Conservation (phyloP, 768 basidiomycete genomes). For the Goffeauzyma gilvescens region DNA sequence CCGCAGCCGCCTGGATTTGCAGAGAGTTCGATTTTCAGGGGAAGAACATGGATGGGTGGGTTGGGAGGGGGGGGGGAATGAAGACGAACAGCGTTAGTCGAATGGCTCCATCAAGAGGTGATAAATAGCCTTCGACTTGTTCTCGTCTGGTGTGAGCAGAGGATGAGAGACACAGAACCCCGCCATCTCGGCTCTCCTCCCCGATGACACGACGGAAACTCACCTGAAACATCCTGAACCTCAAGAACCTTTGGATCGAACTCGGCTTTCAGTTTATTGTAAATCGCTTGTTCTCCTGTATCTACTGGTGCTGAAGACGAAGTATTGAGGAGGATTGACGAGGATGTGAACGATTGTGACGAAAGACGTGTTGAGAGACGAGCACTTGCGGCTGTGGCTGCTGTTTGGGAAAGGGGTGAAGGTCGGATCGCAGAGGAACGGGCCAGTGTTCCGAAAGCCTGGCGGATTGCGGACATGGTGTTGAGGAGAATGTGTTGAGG, state of each 20-base stretch:
- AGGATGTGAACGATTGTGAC: too few species aligned
- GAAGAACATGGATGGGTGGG: neutral
- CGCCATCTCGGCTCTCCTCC: too few species aligned
- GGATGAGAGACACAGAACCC: neutral
- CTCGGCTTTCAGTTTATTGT: conserved; percentile 48
- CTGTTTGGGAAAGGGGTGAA: too few species aligned
- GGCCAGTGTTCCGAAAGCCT: too few species aligned
- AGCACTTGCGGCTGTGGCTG: too few species aligned
- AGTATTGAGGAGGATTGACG: too few species aligned
- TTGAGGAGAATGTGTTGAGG: too few species aligned
- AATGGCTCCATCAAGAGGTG: neutral
- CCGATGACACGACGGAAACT: conserved; percentile 14
- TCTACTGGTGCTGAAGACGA: too few species aligned
- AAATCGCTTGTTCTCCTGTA: conserved; percentile 52
- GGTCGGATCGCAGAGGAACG: too few species aligned
- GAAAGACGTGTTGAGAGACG: too few species aligned
- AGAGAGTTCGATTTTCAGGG: neutral
- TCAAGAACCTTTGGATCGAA: conserved; percentile 64
- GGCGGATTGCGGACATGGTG: too few species aligned
- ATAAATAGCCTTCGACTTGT: neutral
- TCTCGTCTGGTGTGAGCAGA: neutral
- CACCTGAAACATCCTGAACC: conserved; percentile 91
- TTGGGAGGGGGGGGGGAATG: neutral
- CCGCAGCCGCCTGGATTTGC: conserved; percentile 66
- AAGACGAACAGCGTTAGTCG: too few species aligned